phyloP scores from a whole-genome alignment of 371 early-diverging fungal species.

The Amoeboaphelidium protococcarum region DNA sequence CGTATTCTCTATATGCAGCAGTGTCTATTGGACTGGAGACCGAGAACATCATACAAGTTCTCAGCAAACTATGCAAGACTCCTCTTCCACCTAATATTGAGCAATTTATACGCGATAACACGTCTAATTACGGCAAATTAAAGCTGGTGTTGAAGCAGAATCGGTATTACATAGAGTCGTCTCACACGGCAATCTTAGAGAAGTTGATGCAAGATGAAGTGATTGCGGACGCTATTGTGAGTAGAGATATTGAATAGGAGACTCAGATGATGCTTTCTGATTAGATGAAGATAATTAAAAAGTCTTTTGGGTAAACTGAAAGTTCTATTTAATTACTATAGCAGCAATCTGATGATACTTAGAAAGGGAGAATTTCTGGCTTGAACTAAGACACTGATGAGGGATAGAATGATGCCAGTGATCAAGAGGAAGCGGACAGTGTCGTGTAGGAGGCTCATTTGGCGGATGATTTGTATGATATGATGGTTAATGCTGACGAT shows the following conservation, averaged over 20 bases:
- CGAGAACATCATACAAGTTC: conserved; percentile 74
- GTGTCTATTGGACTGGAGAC: conserved; percentile 95
- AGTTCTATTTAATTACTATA: too few species aligned
- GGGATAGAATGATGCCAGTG: not conserved
- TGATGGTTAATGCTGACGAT: conserved; percentile 15
- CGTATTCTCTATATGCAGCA: conserved; percentile 96
- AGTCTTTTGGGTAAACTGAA: too few species aligned
- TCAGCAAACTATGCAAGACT: conserved; percentile 68
- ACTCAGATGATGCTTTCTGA: too few species aligned
- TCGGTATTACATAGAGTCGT: conserved; percentile 54
- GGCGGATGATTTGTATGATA: conserved; percentile 5
- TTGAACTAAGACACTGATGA: not conserved
- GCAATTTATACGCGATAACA: conserved; percentile 68
- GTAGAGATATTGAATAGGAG: not conserved
- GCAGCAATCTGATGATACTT: too few species aligned
- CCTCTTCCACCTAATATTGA: conserved; percentile 62
- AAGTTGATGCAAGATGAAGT: conserved; percentile 51
- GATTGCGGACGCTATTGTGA: conserved; percentile 38
- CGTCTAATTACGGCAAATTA: conserved; percentile 86
- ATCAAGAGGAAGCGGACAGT: not conserved
- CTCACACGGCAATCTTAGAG: conserved; percentile 58
- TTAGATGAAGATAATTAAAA: too few species aligned
- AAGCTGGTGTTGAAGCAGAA: conserved; percentile 88
- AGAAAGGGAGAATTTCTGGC: too few species aligned
- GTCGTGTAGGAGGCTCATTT: not conserved